Percentiles rank a stretch among this genome's conserved stretches.
These are phyloP conservation scores for Gloeostereum incarnatum DNA, from an alignment of 768 basidiomycete genomes.

Conservation along the genomic window DNA sequence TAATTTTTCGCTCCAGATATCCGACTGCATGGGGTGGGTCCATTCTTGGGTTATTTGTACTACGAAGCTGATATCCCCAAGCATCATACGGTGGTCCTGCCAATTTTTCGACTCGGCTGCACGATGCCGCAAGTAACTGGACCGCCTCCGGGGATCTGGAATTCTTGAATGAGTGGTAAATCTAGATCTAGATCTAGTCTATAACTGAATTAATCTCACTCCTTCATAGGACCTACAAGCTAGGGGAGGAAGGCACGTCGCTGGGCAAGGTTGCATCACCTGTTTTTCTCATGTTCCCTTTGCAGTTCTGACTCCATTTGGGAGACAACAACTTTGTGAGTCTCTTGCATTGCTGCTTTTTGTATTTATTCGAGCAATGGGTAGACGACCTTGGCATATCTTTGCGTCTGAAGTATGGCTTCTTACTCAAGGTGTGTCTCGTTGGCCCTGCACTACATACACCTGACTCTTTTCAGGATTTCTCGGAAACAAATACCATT, in stretches of 20 bases:
- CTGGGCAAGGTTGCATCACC: background rate
- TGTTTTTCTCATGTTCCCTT: conserved; percentile 2
- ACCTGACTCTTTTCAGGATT: conserved; percentile 30
- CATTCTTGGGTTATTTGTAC: background rate
- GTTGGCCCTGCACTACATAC: background rate
- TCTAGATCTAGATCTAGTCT: conserved; percentile 8
- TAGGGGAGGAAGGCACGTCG: conserved; percentile 71
- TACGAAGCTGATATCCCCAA: conserved; percentile 14
- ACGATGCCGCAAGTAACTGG: conserved; percentile 48
- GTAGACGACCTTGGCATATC: conserved; percentile 61
- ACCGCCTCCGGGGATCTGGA: conserved; percentile 52
- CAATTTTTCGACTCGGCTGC: conserved; percentile 44
- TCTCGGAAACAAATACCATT: conserved; percentile 45
- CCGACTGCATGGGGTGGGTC: conserved; percentile 56
- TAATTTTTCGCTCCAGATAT: conserved; percentile 23
- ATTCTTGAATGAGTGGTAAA: conserved; percentile 80
- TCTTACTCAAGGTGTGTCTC: conserved; percentile 45
- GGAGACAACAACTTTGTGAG: conserved; percentile 77
- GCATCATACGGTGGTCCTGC: conserved; percentile 56
- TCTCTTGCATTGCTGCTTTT: no score
- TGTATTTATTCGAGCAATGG: conserved; percentile 1
- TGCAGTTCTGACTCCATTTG: conserved; percentile 81
- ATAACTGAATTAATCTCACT: background rate
- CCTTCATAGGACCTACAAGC: conserved; percentile 67
- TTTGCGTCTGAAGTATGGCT: conserved; percentile 72